Percentiles rank a stretch among this genome's conserved stretches.
phyloP scores from a whole-genome alignment of 805 yeast species.

The Saturnispora ahearnii region DNA sequence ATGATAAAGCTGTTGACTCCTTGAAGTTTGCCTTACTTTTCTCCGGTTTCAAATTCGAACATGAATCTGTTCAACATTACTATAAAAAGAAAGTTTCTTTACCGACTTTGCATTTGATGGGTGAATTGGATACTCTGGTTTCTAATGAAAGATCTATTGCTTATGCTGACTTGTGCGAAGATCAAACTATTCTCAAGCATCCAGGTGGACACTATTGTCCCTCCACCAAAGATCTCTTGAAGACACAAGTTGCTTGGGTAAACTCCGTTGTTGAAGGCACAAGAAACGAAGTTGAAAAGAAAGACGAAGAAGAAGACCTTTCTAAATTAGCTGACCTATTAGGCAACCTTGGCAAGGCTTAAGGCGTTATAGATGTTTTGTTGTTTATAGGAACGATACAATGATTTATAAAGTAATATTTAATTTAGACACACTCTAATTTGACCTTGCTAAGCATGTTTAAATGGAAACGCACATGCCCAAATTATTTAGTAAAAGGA shows the following conservation, averaged over 20 bases:
- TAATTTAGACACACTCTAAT: background rate
- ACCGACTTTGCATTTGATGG: slow-evolving; percentile 67
- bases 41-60: slow-evolving; percentile 44
- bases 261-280: slow-evolving; percentile 17
- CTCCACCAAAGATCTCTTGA: slow-evolving; percentile 48
- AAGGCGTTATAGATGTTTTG: background rate
- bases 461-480: no score
- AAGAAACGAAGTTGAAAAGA: slow-evolving; percentile 4
- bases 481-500: no score
- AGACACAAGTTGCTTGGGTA: slow-evolving; percentile 29
- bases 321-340: slow-evolving; percentile 19
- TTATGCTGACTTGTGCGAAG: slow-evolving; percentile 47
- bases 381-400: background rate
- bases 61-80: slow-evolving; percentile 22
- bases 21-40: slow-evolving; percentile 71
- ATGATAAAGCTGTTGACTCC: slow-evolving; percentile 33
- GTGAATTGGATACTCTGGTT: slow-evolving; percentile 82
- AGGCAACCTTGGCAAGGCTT: slow-evolving; percentile 26
- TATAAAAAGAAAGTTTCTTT: slow-evolving; percentile 23
- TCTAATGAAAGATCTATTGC: slow-evolving; percentile 59
- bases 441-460: background rate
- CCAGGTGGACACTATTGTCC: slow-evolving; percentile 99
- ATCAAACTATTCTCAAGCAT: slow-evolving; percentile 50
- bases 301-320: slow-evolving; percentile 9
- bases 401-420: background rate